phyloP scores from a whole-genome alignment of 352 stramenopile species.

The Phytophthora litchii region DNA sequence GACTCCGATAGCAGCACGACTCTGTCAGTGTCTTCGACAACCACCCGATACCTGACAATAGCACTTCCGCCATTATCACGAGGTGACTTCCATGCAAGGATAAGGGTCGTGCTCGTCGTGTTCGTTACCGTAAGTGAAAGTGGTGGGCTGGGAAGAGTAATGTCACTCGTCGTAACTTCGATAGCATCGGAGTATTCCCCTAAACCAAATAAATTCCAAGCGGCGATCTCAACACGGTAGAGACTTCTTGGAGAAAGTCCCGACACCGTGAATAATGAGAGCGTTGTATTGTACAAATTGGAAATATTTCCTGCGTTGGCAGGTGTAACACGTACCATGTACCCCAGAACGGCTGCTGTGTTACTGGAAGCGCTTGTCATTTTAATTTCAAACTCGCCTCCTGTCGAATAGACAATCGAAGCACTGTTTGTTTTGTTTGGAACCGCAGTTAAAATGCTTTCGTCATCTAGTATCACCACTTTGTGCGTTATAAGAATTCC shows the following conservation, averaged over 20 bases:
- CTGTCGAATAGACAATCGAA: slow-evolving; percentile 30
- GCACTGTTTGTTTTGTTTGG: slow-evolving; percentile 24
- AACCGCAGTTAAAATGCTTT: slow-evolving; percentile 38
- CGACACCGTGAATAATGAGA: slow-evolving; percentile 43
- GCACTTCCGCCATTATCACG: slow-evolving; percentile 45
- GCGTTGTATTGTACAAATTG: slow-evolving; percentile 52
- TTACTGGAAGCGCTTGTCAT: slow-evolving; percentile 25
- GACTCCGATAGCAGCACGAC: neutral
- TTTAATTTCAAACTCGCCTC: slow-evolving; percentile 54
- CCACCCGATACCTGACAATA: slow-evolving; percentile 25
- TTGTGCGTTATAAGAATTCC: slow-evolving; percentile 31
- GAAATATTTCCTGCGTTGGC: slow-evolving; percentile 21
- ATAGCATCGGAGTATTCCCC: slow-evolving; percentile 38
- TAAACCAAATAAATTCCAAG: slow-evolving; percentile 55
- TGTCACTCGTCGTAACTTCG: slow-evolving; percentile 35
- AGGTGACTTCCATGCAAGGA: slow-evolving; percentile 45
- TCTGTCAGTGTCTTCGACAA: slow-evolving; percentile 12
- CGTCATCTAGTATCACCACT: slow-evolving; percentile 55
- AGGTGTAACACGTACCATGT: slow-evolving; percentile 43
- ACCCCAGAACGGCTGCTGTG: slow-evolving; percentile 22
- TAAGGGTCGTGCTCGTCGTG: slow-evolving; percentile 26
- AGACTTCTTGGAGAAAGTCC: slow-evolving; percentile 32
- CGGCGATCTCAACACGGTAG: slow-evolving; percentile 48
- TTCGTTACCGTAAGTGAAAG: slow-evolving; percentile 7
- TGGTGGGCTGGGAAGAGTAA: slow-evolving; percentile 37